Conservation (phyloP, 495 filamentous ascomycete species). For the Daldinia grandis region DNA sequence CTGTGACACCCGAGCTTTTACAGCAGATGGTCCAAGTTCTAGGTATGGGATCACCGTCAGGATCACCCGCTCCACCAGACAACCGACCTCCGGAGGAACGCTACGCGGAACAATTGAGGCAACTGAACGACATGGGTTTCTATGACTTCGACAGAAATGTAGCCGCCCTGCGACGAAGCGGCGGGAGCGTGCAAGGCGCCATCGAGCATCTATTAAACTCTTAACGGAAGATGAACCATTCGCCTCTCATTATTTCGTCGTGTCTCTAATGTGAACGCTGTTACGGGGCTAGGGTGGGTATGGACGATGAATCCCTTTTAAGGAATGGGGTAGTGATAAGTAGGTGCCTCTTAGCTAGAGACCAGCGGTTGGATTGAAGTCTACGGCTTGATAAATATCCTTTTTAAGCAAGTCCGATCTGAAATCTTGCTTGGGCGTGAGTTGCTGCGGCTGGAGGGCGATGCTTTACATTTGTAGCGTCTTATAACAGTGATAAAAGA, state of each 20-base stretch:
- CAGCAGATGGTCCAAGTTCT: conserved; percentile 55
- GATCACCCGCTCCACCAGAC: conserved; percentile 69
- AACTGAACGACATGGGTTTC: conserved; percentile 99
- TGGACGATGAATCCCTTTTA: neutral
- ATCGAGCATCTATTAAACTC: conserved; percentile 75
- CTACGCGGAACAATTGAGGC: conserved; percentile 88
- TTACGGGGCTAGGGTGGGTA: conserved; percentile 7
- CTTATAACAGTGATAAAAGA: conserved; percentile 32
- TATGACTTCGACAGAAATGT: conserved; percentile 96
- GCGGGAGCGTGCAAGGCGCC: conserved; percentile 94
- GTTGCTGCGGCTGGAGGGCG: neutral
- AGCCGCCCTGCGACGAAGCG: conserved; percentile 83
- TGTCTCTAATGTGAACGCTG: neutral
- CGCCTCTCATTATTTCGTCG: neutral
- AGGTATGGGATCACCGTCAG: conserved; percentile 41
- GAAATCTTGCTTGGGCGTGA: conserved; percentile 6
- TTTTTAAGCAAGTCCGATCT: neutral
- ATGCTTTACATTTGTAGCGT: conserved; percentile 15
- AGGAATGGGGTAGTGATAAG: conserved; percentile 3
- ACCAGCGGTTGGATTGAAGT: conserved; percentile 3
- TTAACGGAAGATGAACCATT: conserved; percentile 8
- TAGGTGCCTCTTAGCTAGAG: neutral
- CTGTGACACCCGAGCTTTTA: conserved; percentile 52
- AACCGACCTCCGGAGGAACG: conserved; percentile 91
- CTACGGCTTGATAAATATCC: conserved; percentile 30